A percentile compares a stretch with the other conserved stretches of the same genome.
Evolutionary conservation across 2,329 filamentous ascomycete species (phyloP).

Genomic region (Gliomastix tumulicola): DNA sequence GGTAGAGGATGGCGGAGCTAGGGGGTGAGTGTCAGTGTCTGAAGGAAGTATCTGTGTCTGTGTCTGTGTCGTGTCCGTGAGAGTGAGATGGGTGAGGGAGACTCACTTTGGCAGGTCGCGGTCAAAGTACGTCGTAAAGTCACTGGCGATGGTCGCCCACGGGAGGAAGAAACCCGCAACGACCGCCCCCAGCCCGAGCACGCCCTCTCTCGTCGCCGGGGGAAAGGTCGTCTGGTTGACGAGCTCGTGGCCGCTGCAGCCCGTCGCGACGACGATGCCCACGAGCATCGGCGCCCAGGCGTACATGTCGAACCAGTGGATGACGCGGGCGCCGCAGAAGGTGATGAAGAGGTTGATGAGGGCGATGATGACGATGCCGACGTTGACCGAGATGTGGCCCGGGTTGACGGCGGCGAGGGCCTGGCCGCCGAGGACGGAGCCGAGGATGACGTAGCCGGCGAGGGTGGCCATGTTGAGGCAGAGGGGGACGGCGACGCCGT

Average conservation of each 20-base stretch:
- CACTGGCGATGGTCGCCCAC: slow-evolving; percentile 51
- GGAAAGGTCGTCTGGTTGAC: slow-evolving; percentile 34
- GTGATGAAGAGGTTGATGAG: slow-evolving; percentile 51
- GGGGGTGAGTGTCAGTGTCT: neutral
- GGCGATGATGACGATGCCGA: slow-evolving; percentile 55
- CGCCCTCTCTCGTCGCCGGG: slow-evolving; percentile 32
- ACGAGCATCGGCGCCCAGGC: slow-evolving; percentile 49
- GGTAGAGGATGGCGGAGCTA: slow-evolving; percentile 40
- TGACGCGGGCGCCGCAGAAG: slow-evolving; percentile 51
- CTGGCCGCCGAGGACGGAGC: slow-evolving; percentile 53
- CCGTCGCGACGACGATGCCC: slow-evolving; percentile 45
- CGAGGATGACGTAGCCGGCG: slow-evolving; percentile 56
- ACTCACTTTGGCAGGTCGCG: slow-evolving; percentile 45
- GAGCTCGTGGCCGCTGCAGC: slow-evolving; percentile 43
- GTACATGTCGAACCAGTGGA: slow-evolving; percentile 52
- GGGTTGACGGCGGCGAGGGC: slow-evolving; percentile 46
- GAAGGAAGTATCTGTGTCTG: too few relatives aligned
- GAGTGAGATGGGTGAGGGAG: too few relatives aligned
- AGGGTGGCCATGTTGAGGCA: slow-evolving; percentile 57
- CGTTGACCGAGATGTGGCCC: slow-evolving; percentile 39
- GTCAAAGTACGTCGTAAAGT: slow-evolving; percentile 55
- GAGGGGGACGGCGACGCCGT: slow-evolving; percentile 50
- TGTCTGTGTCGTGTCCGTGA: too few relatives aligned
- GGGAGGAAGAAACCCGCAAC: slow-evolving; percentile 59
- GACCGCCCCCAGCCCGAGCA: slow-evolving; percentile 52